These are phyloP conservation scores for Sanghuangporus sanghuang DNA, from an alignment of 1,284 basidiomycete genomes.

Conservation along the genomic window DNA sequence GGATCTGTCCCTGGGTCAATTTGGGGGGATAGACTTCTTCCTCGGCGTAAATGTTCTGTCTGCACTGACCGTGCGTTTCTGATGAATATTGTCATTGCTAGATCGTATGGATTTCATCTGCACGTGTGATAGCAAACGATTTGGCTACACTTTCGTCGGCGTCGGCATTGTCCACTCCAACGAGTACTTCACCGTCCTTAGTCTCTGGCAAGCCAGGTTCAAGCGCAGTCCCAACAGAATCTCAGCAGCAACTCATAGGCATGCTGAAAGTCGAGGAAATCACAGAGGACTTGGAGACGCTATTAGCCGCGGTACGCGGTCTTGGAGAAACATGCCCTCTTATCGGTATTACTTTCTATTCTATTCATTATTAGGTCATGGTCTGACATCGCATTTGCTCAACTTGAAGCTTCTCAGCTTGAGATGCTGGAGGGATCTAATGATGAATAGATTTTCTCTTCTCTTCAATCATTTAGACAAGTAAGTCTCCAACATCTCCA, in stretches of 20 bases:
- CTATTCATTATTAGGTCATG: not conserved
- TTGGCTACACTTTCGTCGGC: not conserved
- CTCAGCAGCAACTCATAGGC: not conserved
- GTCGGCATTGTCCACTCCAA: not conserved
- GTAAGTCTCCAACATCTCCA: too few relatives aligned
- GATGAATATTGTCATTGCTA: not conserved
- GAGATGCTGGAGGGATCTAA: not conserved
- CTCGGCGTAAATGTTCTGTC: not conserved
- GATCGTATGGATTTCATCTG: constrained; percentile 8
- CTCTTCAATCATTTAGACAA: too few relatives aligned
- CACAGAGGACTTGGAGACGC: not conserved
- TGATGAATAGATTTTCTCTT: not conserved
- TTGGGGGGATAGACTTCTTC: constrained; percentile 4
- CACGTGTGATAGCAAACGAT: constrained; percentile 3
- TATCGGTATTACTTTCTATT: not conserved
- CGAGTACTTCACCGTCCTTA: not conserved
- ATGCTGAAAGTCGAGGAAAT: not conserved
- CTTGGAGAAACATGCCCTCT: constrained; percentile 9
- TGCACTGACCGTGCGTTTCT: not conserved
- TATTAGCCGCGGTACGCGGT: not conserved
- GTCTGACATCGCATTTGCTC: not conserved
- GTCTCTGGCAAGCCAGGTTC: not conserved
- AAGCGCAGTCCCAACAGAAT: not conserved
- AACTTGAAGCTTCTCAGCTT: not conserved
- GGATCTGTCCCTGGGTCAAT: not conserved